Conservation (phyloP, 1,139 yeast genomes). For the Geotrichum europaeum region DNA sequence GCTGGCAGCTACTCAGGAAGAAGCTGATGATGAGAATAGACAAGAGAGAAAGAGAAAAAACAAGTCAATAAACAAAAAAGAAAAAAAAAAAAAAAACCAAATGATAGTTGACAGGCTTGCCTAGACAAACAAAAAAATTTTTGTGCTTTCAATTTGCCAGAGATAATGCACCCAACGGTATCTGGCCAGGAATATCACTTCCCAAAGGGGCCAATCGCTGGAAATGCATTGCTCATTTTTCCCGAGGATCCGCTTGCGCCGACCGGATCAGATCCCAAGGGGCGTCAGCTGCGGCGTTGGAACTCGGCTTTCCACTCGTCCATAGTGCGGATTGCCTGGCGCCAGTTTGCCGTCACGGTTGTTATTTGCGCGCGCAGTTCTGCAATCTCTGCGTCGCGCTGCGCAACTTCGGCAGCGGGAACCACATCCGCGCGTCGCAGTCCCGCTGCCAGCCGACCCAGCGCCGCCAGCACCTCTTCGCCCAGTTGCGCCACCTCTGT, state of each 20-base stretch:
- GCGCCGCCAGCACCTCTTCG: slow-evolving; percentile 19
- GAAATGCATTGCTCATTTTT: not conserved
- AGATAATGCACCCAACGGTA: not conserved
- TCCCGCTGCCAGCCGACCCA: slow-evolving; percentile 20
- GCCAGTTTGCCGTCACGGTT: slow-evolving; percentile 29
- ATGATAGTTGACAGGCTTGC: not conserved
- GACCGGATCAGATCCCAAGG: too few species aligned
- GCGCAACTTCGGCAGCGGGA: slow-evolving; percentile 23
- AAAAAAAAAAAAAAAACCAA: not conserved
- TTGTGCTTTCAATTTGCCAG: not conserved
- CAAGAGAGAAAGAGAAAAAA: not conserved
- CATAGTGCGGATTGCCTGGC: slow-evolving; percentile 29
- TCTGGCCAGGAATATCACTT: not conserved
- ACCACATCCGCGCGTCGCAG: slow-evolving; percentile 27
- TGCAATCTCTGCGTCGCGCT: slow-evolving; percentile 23
- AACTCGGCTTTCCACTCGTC: slow-evolving; percentile 27
- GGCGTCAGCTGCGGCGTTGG: not conserved
- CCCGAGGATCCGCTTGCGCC: not conserved
- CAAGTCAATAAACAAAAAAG: not conserved
- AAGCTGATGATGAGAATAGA: not conserved
- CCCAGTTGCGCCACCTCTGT: slow-evolving; percentile 21
- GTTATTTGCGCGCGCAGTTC: slow-evolving; percentile 24
- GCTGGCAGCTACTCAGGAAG: not conserved
- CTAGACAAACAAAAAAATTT: not conserved
- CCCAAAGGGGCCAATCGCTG: not conserved